Conservation (phyloP, 768 basidiomycete species). For the Boletus vinaceobasis region DNA sequence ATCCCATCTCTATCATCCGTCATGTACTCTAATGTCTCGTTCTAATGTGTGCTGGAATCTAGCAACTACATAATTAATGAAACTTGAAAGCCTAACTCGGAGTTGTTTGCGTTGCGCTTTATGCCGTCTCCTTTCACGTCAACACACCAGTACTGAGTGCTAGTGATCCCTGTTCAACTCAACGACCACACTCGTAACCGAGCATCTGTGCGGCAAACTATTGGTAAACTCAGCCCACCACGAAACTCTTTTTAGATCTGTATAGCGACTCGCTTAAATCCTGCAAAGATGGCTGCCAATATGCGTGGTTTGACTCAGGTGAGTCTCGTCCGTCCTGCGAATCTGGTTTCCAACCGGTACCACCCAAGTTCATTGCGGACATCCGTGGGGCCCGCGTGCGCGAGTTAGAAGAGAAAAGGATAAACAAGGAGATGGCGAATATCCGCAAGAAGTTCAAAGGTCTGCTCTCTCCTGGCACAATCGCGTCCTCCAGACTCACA, state of each 20-base stretch:
- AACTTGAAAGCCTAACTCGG: not conserved
- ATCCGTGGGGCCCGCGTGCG: constrained; percentile 95
- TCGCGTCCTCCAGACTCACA: constrained; percentile 4
- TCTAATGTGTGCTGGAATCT: constrained; percentile 14
- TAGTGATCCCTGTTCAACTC: not conserved
- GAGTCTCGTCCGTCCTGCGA: constrained; percentile 20
- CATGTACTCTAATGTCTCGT: constrained; percentile 19
- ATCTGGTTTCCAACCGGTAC: constrained; percentile 6
- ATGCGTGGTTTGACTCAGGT: constrained; percentile 96
- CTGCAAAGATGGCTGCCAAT: constrained; percentile 67
- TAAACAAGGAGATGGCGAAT: constrained; percentile 99
- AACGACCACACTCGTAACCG: not conserved
- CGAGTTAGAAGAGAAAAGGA: constrained; percentile 96
- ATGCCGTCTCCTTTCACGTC: not conserved
- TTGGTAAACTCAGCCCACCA: not conserved
- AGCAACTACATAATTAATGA: not conserved
- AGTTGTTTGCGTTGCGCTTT: not conserved
- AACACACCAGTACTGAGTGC: not conserved
- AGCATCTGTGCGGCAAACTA: not conserved
- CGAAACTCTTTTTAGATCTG: not conserved
- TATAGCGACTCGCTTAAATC: not conserved
- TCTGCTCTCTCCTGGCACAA: constrained; percentile 25
- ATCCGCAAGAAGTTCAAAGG: constrained; percentile 99
- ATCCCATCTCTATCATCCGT: constrained; percentile 1
- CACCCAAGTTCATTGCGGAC: constrained; percentile 90